Evolutionary conservation across 345 rosid species (phyloP).

Genomic region (Populus nigra): DNA sequence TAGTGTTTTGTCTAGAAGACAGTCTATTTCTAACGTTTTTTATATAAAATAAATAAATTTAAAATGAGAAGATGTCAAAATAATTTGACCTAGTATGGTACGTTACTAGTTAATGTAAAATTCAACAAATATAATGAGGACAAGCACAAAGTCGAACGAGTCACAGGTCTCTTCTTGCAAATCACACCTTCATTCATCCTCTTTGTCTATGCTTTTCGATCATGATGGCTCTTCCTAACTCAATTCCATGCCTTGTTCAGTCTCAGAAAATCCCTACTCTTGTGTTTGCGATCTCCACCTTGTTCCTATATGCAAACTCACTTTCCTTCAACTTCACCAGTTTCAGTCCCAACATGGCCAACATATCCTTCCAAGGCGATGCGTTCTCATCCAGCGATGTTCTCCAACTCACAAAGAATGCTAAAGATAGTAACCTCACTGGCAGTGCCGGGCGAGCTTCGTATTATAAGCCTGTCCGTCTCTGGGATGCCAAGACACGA

Average conservation of each 20-base stretch:
- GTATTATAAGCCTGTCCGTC: conserved; percentile 30
- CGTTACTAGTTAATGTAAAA: too few species aligned
- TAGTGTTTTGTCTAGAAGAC: too few species aligned
- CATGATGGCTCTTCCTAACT: conserved; percentile 14
- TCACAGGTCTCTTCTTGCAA: background rate
- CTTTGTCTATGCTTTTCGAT: background rate
- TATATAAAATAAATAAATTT: too few species aligned
- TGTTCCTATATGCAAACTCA: conserved; percentile 21
- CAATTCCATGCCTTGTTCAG: background rate
- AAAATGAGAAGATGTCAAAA: too few species aligned
- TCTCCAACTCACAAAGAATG: conserved; percentile 46
- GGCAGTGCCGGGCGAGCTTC: conserved; percentile 50
- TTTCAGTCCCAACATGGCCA: conserved; percentile 28
- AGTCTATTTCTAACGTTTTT: too few species aligned
- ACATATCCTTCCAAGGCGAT: conserved; percentile 40
- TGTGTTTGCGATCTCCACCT: background rate
- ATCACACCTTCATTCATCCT: background rate
- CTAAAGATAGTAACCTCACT: conserved; percentile 12
- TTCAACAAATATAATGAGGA: background rate
- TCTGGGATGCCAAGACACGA: conserved; percentile 46
- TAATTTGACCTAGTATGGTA: background rate
- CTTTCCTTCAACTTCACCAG: conserved; percentile 40
- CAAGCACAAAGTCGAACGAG: background rate
- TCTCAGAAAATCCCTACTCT: background rate
- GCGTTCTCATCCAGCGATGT: conserved; percentile 22